These are phyloP conservation scores for Aspergillus sojae DNA, from an alignment of 2,329 filamentous ascomycete genomes.

Conservation along the genomic window DNA sequence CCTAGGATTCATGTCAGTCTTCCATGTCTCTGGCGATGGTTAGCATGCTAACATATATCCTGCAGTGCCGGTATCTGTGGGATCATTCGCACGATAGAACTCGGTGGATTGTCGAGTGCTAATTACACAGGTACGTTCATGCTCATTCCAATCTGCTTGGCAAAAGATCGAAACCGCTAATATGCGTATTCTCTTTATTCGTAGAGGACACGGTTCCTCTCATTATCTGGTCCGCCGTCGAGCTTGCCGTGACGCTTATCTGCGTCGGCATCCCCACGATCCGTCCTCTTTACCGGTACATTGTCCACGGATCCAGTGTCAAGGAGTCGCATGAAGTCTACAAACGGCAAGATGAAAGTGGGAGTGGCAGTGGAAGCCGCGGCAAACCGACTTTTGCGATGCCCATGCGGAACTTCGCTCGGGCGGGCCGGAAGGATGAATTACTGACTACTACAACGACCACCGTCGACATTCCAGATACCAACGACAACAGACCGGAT, in stretches of 20 bases:
- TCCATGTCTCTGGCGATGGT: neutral
- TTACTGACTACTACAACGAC: neutral
- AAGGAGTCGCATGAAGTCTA: conserved; percentile 6
- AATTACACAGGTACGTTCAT: conserved; percentile 21
- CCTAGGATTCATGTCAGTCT: conserved; percentile 35
- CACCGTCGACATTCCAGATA: neutral
- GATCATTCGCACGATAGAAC: conserved; percentile 20
- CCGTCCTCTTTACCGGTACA: conserved; percentile 26
- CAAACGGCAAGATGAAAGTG: neutral
- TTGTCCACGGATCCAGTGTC: conserved; percentile 16
- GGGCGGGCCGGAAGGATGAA: neutral
- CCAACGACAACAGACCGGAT: neutral
- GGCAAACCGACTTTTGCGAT: neutral
- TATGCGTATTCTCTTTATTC: too few species aligned
- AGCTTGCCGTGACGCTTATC: conserved; percentile 27
- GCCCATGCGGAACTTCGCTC: neutral
- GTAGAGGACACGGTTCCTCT: conserved; percentile 27
- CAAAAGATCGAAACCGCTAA: neutral
- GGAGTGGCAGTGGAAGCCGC: neutral
- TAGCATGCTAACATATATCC: neutral
- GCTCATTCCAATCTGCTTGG: neutral
- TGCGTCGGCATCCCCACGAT: conserved; percentile 32
- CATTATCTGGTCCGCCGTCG: conserved; percentile 28
- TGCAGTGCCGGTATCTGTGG: conserved; percentile 19
- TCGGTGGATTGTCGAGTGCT: conserved; percentile 17